Evolutionary conservation across 2,329 filamentous ascomycete genomes (phyloP).

Genomic region (Aspergillus awamori): DNA sequence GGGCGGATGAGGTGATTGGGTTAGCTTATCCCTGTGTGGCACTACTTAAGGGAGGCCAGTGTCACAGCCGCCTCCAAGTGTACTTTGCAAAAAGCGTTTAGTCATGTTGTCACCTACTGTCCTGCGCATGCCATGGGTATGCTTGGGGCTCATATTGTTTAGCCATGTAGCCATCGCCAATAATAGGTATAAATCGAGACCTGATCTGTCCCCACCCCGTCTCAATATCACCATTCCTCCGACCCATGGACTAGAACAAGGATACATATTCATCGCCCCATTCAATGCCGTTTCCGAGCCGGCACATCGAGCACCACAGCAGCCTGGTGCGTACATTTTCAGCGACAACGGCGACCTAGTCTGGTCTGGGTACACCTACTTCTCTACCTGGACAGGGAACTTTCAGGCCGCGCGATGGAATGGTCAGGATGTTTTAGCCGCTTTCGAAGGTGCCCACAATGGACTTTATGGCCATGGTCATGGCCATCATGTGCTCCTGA

Average conservation of each 20-base stretch:
- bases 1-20: not conserved
- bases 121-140: not conserved
- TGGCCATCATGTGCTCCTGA: conserved; percentile 54
- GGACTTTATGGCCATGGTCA: conserved; percentile 53
- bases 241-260: conserved; percentile 24
- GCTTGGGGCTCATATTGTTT: not conserved
- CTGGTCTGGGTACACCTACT: conserved; percentile 57
- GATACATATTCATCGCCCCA: conserved; percentile 37
- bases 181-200: conserved; percentile 8
- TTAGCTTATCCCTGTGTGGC: not conserved
- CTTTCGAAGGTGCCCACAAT: conserved; percentile 56
- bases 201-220: conserved; percentile 3
- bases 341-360: conserved; percentile 55
- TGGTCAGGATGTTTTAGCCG: conserved; percentile 54
- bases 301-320: conserved; percentile 39
- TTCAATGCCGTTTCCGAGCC: conserved; percentile 19
- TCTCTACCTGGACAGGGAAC: conserved; percentile 53
- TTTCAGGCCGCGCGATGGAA: conserved; percentile 51
- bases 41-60: not conserved
- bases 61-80: too few relatives aligned
- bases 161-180: not conserved
- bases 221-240: conserved; percentile 35
- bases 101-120: not conserved
- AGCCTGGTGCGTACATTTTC: conserved; percentile 57
- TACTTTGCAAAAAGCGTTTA: not conserved